Evolutionary conservation across 345 rosid species (phyloP), one percentile per base, ranked within the genome.

Genomic region (Geranium rotundifolium): DNA sequence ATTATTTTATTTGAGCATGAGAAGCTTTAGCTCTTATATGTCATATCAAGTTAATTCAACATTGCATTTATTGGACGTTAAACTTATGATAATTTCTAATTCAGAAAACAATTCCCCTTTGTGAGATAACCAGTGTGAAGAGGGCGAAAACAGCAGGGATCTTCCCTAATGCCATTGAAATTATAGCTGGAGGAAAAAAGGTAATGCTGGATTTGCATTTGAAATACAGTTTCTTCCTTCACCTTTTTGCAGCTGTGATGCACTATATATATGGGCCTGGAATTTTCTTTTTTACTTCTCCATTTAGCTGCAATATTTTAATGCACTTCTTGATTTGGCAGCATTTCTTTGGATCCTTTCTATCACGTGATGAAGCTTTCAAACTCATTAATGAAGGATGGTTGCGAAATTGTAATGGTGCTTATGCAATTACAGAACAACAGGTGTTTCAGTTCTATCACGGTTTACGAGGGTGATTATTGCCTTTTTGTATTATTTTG

Each of bases 101-200:
- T 49, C 84, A 92, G 98, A 92, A 89, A 87, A 61, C 82, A 41
- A 85, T 92, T 64, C 76, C 88, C 19, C 86, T 89, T 59, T 64
- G 68, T 1, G 95, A 92, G 34, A 67, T 92, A 56, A 77, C 95
- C 49, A 80, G 82, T 64, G 95, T 92, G 52, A 83, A 81, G 65
- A 82, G 87, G 81, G 99, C 97, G 62, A 92, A 92, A 87, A 87
- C 95, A 20, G 97, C 97, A 16, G 97, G 97, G 61, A 84, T 92
- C 66, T 92, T 92, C 67, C 96, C 95, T 55, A 92, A 85, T 73
- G 99, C 99, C 30, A 89, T 92, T 8, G 99, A 92, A 77, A 81
- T 92, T 72, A 67, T 82, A 69, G 84, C 95, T 65, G 97, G 80
- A 62, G 90, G 76, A 67, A 92, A 69, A 78, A 92, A 87, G 99